Conservation (phyloP, 352 stramenopile species). For the Pythium grandisporangium region DNA sequence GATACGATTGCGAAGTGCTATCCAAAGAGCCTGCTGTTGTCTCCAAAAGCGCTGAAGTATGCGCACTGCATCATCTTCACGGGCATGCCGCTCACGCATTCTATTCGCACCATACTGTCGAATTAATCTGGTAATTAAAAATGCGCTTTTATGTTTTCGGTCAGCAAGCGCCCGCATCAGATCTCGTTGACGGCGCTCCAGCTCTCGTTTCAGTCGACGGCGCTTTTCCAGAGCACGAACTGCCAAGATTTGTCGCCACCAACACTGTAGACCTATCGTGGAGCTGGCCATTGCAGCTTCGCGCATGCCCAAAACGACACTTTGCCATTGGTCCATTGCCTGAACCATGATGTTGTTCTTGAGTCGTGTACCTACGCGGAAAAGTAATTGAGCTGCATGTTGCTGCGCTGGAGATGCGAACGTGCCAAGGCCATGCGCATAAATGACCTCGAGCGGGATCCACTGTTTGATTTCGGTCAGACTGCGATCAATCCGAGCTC, state of each 20-base stretch:
- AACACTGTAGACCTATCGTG: slow-evolving; percentile 59
- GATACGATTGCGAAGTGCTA: slow-evolving; percentile 29
- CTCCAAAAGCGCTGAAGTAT: slow-evolving; percentile 48
- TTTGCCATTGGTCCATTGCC: slow-evolving; percentile 36
- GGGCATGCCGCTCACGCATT: not conserved
- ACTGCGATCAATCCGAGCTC: slow-evolving; percentile 27
- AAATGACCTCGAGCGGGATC: slow-evolving; percentile 59
- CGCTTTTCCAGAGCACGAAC: slow-evolving; percentile 13
- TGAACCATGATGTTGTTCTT: slow-evolving; percentile 27
- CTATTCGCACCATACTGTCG: slow-evolving; percentile 10
- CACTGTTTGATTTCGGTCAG: slow-evolving; percentile 43
- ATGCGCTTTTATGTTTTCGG: slow-evolving; percentile 31
- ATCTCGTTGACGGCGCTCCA: slow-evolving; percentile 28
- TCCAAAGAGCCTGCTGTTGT: slow-evolving; percentile 30
- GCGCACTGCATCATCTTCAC: slow-evolving; percentile 13
- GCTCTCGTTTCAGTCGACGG: slow-evolving; percentile 20
- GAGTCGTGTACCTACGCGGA: slow-evolving; percentile 28
- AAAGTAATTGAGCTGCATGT: slow-evolving; percentile 32
- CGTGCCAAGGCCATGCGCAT: slow-evolving; percentile 38
- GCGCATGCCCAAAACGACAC: slow-evolving; percentile 8
- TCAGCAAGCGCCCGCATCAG: slow-evolving; percentile 32
- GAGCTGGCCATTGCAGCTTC: slow-evolving; percentile 13
- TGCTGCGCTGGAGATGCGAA: slow-evolving; percentile 61
- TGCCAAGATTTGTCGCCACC: slow-evolving; percentile 42
- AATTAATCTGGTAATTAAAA: slow-evolving; percentile 33